A percentile compares a stretch with the other conserved stretches of the same genome.
Evolutionary conservation across 1,139 yeast species (phyloP).

Genomic region (Geotrichum australiense): DNA sequence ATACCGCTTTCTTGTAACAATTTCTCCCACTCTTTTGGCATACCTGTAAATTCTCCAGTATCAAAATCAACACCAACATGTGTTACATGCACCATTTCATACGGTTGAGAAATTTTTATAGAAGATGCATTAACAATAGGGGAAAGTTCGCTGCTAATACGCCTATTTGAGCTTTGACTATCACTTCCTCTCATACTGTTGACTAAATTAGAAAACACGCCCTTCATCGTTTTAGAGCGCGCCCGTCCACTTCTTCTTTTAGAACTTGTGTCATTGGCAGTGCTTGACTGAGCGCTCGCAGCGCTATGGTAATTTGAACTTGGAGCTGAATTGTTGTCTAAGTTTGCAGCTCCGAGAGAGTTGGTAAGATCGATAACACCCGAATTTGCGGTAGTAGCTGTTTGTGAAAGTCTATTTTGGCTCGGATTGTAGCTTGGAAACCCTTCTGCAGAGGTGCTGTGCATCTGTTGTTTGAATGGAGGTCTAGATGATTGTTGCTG

Average conservation of each 20-base stretch:
- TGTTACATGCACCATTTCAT: slow-evolving; percentile 82
- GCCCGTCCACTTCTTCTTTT: slow-evolving; percentile 26
- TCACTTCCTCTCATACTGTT: slow-evolving; percentile 38
- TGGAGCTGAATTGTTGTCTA: slow-evolving; percentile 12
- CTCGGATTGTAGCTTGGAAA: too few relatives aligned
- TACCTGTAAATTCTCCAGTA: slow-evolving; percentile 82
- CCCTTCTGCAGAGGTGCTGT: slow-evolving; percentile 12
- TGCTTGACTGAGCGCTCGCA: slow-evolving; percentile 9
- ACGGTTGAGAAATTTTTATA: slow-evolving; percentile 78
- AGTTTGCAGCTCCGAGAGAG: slow-evolving; percentile 15
- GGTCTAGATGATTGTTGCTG: slow-evolving; percentile 10
- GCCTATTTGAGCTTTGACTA: slow-evolving; percentile 8
- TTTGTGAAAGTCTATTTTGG: too few relatives aligned
- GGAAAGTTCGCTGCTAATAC: slow-evolving; percentile 10
- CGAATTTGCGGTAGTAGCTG: too few relatives aligned
- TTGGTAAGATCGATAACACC: slow-evolving; percentile 16
- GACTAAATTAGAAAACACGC: slow-evolving; percentile 45
- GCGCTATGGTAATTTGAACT: slow-evolving; percentile 1
- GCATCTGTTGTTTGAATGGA: slow-evolving; percentile 8
- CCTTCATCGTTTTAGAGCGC: slow-evolving; percentile 39
- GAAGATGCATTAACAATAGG: slow-evolving; percentile 30
- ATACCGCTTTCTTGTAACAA: slow-evolving; percentile 81
- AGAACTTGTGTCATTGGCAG: slow-evolving; percentile 17
- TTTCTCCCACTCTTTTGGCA: slow-evolving; percentile 89
- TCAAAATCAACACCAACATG: slow-evolving; percentile 85